Conservation (phyloP, 2,329 filamentous ascomycete species). For the Didymella exigua region DNA sequence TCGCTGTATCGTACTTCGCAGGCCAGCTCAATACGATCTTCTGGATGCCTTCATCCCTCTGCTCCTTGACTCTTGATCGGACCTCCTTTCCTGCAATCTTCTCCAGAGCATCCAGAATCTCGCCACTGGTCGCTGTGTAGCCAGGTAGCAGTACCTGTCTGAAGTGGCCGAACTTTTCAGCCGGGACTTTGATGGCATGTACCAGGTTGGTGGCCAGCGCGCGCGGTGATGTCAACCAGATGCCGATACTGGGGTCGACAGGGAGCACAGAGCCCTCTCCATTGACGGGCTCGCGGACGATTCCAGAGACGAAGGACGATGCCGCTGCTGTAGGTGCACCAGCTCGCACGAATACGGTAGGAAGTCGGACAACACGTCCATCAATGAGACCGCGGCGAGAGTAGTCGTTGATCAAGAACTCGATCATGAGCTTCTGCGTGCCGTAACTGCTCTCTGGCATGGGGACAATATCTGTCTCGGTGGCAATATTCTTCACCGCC, state of each 20-base stretch:
- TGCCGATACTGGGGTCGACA: conserved; percentile 57
- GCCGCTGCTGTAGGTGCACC: conserved; percentile 66
- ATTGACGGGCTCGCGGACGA: conserved; percentile 67
- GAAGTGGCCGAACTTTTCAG: conserved; percentile 58
- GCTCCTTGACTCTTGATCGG: conserved; percentile 57
- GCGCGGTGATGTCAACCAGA: conserved; percentile 63
- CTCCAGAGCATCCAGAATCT: conserved; percentile 62
- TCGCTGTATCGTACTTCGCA: conserved; percentile 60
- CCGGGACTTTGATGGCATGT: conserved; percentile 57
- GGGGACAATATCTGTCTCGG: conserved; percentile 55
- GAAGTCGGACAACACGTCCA: conserved; percentile 64
- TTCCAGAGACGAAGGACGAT: conserved; percentile 67
- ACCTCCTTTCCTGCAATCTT: conserved; percentile 61
- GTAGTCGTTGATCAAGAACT: conserved; percentile 67
- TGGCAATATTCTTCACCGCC: conserved; percentile 52
- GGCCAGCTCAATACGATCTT: conserved; percentile 64
- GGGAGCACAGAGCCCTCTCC: conserved; percentile 60
- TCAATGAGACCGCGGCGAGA: conserved; percentile 64
- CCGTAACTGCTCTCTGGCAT: conserved; percentile 69
- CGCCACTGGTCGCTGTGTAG: conserved; percentile 59
- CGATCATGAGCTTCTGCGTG: conserved; percentile 66
- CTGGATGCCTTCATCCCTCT: conserved; percentile 57
- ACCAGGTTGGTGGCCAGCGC: conserved; percentile 62
- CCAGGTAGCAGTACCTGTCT: conserved; percentile 62
- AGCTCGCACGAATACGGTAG: conserved; percentile 66